These are phyloP conservation scores for Ormosia emarginata DNA, from an alignment of 306 rosid species.

Conservation along the genomic window DNA sequence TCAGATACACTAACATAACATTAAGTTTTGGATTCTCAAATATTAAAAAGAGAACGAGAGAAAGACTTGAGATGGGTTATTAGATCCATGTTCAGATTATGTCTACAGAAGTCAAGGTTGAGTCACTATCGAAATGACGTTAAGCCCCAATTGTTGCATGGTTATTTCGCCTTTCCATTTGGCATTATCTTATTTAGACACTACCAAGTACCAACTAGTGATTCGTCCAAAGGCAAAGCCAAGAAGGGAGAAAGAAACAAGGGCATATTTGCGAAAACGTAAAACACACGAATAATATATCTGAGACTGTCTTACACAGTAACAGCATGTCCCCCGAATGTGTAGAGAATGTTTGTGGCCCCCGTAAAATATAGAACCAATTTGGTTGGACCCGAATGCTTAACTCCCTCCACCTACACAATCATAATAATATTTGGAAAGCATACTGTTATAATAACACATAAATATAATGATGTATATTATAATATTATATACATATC, in stretches of 20 bases:
- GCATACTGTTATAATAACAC: background rate
- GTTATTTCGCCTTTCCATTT: slow-evolving; percentile 18
- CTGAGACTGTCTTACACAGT: slow-evolving; percentile 81
- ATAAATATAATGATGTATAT: background rate
- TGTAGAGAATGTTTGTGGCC: slow-evolving; percentile 99
- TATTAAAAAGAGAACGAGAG: background rate
- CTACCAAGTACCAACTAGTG: background rate
- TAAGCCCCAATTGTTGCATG: slow-evolving; percentile 11
- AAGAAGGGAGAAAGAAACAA: background rate
- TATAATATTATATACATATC: background rate
- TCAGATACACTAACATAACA: background rate
- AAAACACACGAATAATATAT: slow-evolving; percentile 26
- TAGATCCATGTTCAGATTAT: slow-evolving; percentile 41
- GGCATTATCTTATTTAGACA: background rate
- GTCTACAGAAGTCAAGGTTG: slow-evolving; percentile 28
- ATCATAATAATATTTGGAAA: background rate
- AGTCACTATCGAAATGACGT: slow-evolving; percentile 50
- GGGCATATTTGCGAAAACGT: slow-evolving; percentile 21
- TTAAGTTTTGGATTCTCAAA: background rate
- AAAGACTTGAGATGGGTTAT: slow-evolving; percentile 11
- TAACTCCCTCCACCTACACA: slow-evolving; percentile 76
- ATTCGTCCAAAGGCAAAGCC: slow-evolving; percentile 5
- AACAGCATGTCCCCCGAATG: slow-evolving; percentile 99
- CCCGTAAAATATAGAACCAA: slow-evolving; percentile 93
- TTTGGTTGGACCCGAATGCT: slow-evolving; percentile 90